Evolutionary conservation across 306 rosid species (phyloP).

Genomic region (Lotus japonicus): DNA sequence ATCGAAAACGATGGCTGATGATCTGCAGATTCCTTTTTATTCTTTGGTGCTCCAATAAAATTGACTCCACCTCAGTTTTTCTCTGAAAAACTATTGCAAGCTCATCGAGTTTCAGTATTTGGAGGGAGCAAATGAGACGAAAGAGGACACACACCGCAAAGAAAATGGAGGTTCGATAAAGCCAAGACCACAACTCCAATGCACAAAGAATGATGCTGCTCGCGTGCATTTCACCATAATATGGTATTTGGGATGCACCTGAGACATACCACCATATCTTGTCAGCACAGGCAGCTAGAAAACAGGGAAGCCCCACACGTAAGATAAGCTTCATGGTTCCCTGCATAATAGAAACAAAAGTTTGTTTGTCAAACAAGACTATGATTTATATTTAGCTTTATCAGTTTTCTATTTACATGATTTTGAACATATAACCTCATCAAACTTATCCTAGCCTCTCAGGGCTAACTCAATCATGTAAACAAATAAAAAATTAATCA

Average conservation of each 20-base stretch:
- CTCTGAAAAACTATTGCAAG: conserved; percentile 52
- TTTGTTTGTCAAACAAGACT: not conserved
- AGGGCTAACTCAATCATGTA: too few species aligned
- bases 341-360: conserved; percentile 38
- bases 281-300: conserved; percentile 53
- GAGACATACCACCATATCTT: conserved; percentile 88
- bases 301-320: conserved; percentile 51
- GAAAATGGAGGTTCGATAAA: conserved; percentile 75
- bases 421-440: too few species aligned
- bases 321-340: conserved; percentile 51
- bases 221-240: conserved; percentile 49
- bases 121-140: conserved; percentile 70
- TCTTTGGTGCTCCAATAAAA: conserved; percentile 62
- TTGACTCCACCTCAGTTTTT: conserved; percentile 58
- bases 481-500: too few species aligned
- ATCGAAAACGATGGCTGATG: conserved; percentile 81
- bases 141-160: conserved; percentile 70
- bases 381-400: not conserved
- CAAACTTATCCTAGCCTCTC: not conserved
- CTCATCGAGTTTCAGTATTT: conserved; percentile 61
- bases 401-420: not conserved
- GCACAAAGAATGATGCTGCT: conserved; percentile 42
- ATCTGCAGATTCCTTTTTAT: conserved; percentile 49
- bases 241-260: conserved; percentile 57
- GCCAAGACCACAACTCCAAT: conserved; percentile 80